Evolutionary conservation across 257 asterid genomes (phyloP).

Genomic region (Solanum pennellii): DNA sequence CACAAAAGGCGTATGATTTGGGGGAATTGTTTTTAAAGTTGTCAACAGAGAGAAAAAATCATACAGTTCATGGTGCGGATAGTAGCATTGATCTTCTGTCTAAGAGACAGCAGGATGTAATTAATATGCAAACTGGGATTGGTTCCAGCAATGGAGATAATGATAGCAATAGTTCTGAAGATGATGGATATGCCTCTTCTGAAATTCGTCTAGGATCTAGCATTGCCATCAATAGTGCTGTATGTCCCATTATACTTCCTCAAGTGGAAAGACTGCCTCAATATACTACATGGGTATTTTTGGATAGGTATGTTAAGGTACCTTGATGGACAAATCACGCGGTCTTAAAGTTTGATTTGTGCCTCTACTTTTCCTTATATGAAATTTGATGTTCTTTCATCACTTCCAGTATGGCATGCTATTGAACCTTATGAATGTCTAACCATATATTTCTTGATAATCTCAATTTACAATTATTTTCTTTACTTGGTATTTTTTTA

Average conservation of each 20-base stretch:
- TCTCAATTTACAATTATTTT: background rate
- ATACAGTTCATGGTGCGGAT: conserved; percentile 28
- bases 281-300: conserved; percentile 77
- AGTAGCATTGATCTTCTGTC: conserved; percentile 57
- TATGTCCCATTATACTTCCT: conserved; percentile 73
- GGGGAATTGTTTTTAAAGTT: conserved; percentile 35
- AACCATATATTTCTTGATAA: background rate
- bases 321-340: background rate
- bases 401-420: background rate
- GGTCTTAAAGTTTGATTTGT: background rate
- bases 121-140: conserved; percentile 70
- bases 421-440: background rate
- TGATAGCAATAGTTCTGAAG: conserved; percentile 61
- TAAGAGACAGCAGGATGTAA: conserved; percentile 83
- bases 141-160: conserved; percentile 49
- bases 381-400: background rate
- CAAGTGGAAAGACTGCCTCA: conserved; percentile 58
- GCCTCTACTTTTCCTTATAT: background rate
- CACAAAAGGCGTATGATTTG: conserved; percentile 42
- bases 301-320: conserved; percentile 59
- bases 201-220: conserved; percentile 84
- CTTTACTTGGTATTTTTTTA: background rate
- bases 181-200: conserved; percentile 83
- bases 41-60: conserved; percentile 52
- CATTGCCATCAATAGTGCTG: conserved; percentile 81